Evolutionary conservation across 2,329 filamentous ascomycete species (phyloP).

Genomic region (Colletotrichum chrysophilum): DNA sequence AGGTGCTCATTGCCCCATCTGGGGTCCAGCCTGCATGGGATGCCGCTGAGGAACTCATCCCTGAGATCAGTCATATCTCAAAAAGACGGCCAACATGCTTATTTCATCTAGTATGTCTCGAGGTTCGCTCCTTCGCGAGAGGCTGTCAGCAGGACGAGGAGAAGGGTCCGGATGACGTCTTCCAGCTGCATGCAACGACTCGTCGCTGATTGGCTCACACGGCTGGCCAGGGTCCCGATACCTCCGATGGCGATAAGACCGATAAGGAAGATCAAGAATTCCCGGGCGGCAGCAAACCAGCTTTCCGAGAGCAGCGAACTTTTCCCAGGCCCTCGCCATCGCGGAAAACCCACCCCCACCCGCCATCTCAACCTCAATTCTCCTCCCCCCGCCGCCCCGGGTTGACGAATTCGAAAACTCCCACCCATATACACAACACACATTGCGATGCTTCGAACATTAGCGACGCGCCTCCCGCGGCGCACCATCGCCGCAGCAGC

Average conservation of each 20-base stretch:
- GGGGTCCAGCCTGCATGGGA: not conserved
- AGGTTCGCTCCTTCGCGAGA: not conserved
- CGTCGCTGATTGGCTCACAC: not conserved
- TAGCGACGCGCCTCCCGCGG: constrained; percentile 22
- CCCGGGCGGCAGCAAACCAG: not conserved
- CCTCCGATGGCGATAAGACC: constrained; percentile 7
- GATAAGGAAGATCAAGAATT: constrained; percentile 9
- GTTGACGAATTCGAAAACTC: not conserved
- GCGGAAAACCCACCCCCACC: not conserved
- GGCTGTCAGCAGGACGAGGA: not conserved
- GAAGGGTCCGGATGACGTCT: constrained; percentile 13
- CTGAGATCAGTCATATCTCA: not conserved
- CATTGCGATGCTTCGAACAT: constrained; percentile 20
- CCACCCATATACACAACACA: not conserved
- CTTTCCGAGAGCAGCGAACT: constrained; percentile 7
- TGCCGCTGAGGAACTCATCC: not conserved
- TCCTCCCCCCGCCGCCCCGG: not conserved
- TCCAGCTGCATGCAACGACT: not conserved
- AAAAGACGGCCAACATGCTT: not conserved
- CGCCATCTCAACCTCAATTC: not conserved
- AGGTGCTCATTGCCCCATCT: not conserved
- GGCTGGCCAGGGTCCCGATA: not conserved
- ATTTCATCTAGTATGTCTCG: not conserved
- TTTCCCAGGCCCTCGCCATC: constrained; percentile 6
- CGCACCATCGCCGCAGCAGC: not conserved